Evolutionary conservation across 257 asterid species (phyloP).

Genomic region (Ilex asprella): DNA sequence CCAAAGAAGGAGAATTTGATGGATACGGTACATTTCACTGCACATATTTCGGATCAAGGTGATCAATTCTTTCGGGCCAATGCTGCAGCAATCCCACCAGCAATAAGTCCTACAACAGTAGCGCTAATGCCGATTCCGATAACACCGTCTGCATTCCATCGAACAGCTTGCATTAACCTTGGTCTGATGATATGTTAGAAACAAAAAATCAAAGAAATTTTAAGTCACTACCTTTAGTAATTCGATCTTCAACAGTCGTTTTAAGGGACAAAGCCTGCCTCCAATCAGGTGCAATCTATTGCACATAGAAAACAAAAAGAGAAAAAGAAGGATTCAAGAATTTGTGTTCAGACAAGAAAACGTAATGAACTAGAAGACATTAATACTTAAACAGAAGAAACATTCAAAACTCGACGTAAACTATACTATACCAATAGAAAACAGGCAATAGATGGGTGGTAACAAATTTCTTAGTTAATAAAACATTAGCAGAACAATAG

Average conservation of each 20-base stretch:
- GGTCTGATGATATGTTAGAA: too few species aligned
- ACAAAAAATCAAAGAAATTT: background rate
- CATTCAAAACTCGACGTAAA: too few species aligned
- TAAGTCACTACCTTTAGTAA: constrained; percentile 47
- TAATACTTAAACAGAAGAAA: background rate
- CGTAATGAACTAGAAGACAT: background rate
- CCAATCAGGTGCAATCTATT: constrained; percentile 75
- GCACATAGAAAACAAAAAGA: background rate
- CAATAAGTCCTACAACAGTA: constrained; percentile 55
- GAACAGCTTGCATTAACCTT: constrained; percentile 1
- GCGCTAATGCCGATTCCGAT: constrained; percentile 72
- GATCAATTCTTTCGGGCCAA: constrained; percentile 44
- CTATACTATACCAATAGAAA: too few species aligned
- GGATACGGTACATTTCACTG: too few species aligned
- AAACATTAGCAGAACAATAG: too few species aligned
- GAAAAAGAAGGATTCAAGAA: too few species aligned
- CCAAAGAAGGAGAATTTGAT: too few species aligned
- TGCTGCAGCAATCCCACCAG: constrained; percentile 62
- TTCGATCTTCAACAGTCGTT: constrained; percentile 50
- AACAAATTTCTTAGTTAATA: too few species aligned
- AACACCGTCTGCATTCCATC: constrained; percentile 53
- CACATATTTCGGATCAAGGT: background rate
- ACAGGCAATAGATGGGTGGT: too few species aligned
- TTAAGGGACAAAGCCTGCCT: constrained; percentile 63
- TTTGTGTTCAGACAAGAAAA: too few species aligned